Conservation (phyloP, 2,329 filamentous ascomycete species). For the Penicillium glabrum region DNA sequence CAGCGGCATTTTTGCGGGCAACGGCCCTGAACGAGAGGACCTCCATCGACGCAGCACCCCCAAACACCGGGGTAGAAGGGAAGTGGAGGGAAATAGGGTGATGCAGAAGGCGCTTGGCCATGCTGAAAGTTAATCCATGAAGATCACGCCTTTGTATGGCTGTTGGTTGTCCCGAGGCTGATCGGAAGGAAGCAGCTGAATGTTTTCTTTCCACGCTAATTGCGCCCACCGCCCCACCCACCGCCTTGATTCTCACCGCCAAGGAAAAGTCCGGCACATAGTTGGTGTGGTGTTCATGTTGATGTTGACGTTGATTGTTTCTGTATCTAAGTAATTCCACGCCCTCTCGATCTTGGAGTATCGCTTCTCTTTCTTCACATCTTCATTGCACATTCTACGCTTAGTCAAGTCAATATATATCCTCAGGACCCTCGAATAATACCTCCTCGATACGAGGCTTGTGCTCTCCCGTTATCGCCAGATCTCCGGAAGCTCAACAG, state of each 20-base stretch:
- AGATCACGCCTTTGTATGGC: conserved; percentile 6
- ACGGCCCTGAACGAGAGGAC: conserved; percentile 33
- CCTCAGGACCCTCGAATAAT: background rate
- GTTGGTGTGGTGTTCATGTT: background rate
- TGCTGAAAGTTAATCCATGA: conserved; percentile 28
- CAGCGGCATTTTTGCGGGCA: conserved; percentile 28
- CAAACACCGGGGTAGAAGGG: conserved; percentile 21
- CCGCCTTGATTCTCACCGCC: conserved; percentile 5
- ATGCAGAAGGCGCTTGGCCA: conserved; percentile 35
- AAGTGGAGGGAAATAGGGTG: conserved; percentile 24
- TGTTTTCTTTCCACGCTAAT: conserved; percentile 3
- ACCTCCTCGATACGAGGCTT: background rate
- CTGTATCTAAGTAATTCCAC: background rate
- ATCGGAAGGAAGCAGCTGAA: background rate
- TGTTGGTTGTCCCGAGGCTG: background rate
- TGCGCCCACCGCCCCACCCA: background rate
- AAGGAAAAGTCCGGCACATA: background rate
- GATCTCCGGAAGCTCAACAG: background rate
- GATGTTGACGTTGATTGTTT: background rate
- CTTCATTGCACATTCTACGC: background rate
- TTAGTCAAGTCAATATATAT: background rate
- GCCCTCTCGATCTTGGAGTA: background rate
- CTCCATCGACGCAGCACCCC: conserved; percentile 30
- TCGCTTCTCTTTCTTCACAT: background rate
- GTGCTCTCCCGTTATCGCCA: background rate